Evolutionary conservation across 495 filamentous ascomycete species (phyloP), one percentile per base, ranked within the genome.

Genomic region (Letharia lupina): DNA sequence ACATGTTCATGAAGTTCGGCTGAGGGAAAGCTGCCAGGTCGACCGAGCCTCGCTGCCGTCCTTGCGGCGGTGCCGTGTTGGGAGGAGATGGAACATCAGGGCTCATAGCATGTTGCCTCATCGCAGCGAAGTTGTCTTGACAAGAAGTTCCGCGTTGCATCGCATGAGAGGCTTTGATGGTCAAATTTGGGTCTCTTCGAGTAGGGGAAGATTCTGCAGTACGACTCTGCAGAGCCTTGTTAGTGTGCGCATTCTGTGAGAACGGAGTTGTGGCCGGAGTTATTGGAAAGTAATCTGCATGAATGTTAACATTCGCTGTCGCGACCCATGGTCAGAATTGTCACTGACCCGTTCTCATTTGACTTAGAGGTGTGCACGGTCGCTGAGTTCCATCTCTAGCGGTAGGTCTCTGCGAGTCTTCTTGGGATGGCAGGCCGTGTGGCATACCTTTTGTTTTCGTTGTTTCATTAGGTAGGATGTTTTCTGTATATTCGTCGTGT

Each of bases 341-440:
- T 33, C 58, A 72, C 83, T 76, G 78, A 88, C 87, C 77, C 62
- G 71, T 71, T 63, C 72, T 77, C 73, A 79, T 81, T 70, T 85
- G 84, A 52, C 75, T 79, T 68, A 77, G 78, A 69, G 84, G 87
- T 40, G 85, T 90, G 67, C 79, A 75, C 48, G 86, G 84, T 68
- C 80, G 79, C 66, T 81, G 79, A 44, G 44, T 44, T 28, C 65
- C 65, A 28, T 50, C 62, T 31, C 44, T 54, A 20, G 33, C 58
- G 35, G 48, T n/a, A 44, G 58, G 41, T 44, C 41, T 63, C 48
- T 57, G 54, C 60, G 57, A 57, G 42, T 52, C 16, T 28, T 42
- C 48, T 9, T 28, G 35, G 58, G 63, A 57, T 56, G 58, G 20
- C 16, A 47, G 13, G 44, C 64, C 64, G 33, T 52, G 44, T 40